Percentiles rank a stretch among this genome's conserved stretches.
These are phyloP conservation scores for Linum lewisii DNA, from an alignment of 345 rosid species.

Conservation along the genomic window DNA sequence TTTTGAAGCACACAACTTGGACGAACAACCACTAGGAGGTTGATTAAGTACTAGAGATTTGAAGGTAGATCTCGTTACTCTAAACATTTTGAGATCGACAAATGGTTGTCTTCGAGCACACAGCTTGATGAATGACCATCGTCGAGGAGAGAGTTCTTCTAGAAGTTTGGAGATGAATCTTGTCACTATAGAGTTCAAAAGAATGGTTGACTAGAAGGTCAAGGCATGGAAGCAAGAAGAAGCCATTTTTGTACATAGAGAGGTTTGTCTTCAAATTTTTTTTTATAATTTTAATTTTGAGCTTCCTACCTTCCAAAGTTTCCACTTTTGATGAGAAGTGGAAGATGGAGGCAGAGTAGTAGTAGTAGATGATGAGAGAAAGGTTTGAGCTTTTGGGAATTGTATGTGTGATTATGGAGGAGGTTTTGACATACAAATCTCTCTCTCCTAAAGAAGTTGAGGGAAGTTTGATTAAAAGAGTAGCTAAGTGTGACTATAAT, in stretches of 20 bases:
- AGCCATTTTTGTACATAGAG: neutral
- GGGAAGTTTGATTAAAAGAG: neutral
- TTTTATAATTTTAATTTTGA: too few species aligned
- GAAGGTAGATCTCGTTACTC: too few species aligned
- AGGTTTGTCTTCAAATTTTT: neutral
- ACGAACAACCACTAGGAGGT: too few species aligned
- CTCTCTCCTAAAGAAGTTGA: neutral
- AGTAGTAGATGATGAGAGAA: neutral
- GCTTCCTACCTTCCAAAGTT: neutral
- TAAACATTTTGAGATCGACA: too few species aligned
- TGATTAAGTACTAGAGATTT: too few species aligned
- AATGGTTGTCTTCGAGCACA: too few species aligned
- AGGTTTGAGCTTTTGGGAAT: neutral
- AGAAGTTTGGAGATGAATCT: too few species aligned
- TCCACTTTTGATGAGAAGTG: neutral
- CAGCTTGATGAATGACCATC: too few species aligned
- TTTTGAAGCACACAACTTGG: too few species aligned
- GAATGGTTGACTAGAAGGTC: too few species aligned
- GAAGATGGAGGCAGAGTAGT: neutral
- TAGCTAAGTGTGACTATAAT: neutral
- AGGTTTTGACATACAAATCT: conserved; percentile 1
- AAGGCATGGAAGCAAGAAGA: neutral
- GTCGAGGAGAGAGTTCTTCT: too few species aligned
- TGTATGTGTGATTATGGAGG: neutral
- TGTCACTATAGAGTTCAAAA: too few species aligned